A percentile compares a stretch with the other conserved stretches of the same genome.
These are phyloP conservation scores for Phytopythium sindhum DNA, from an alignment of 352 stramenopile genomes.

Conservation along the genomic window DNA sequence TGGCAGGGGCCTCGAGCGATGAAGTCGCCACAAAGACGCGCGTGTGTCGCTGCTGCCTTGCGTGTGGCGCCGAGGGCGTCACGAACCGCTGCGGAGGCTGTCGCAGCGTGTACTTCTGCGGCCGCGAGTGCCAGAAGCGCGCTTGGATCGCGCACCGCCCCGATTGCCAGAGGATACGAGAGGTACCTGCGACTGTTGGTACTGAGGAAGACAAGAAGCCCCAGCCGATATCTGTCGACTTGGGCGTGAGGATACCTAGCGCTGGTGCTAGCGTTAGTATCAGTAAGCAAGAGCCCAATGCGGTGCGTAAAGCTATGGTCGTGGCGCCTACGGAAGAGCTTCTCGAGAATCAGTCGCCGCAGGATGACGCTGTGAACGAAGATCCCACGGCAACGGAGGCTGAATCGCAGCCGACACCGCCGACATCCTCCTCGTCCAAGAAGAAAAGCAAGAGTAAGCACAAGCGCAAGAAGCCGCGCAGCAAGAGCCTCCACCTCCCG, in stretches of 20 bases:
- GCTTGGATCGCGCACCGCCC: constrained; percentile 58
- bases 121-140: constrained; percentile 65
- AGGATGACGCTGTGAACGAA: background rate
- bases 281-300: background rate
- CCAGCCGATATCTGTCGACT: background rate
- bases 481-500: constrained; percentile 59
- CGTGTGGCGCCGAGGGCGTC: constrained; percentile 36
- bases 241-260: constrained; percentile 1
- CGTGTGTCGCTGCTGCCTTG: constrained; percentile 26
- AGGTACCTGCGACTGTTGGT: background rate
- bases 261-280: background rate
- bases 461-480: constrained; percentile 66
- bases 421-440: constrained; percentile 14
- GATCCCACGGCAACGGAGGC: background rate
- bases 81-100: constrained; percentile 79
- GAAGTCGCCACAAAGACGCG: background rate
- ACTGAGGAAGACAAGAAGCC: background rate
- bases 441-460: constrained; percentile 79
- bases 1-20: background rate
- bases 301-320: background rate
- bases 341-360: background rate
- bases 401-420: constrained; percentile 14
- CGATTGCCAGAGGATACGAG: constrained; percentile 21
- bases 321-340: background rate
- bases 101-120: constrained; percentile 70